Evolutionary conservation across 495 filamentous ascomycete species (phyloP), one percentile per base, ranked within the genome.

Genomic region (Annulohypoxylon nitens): DNA sequence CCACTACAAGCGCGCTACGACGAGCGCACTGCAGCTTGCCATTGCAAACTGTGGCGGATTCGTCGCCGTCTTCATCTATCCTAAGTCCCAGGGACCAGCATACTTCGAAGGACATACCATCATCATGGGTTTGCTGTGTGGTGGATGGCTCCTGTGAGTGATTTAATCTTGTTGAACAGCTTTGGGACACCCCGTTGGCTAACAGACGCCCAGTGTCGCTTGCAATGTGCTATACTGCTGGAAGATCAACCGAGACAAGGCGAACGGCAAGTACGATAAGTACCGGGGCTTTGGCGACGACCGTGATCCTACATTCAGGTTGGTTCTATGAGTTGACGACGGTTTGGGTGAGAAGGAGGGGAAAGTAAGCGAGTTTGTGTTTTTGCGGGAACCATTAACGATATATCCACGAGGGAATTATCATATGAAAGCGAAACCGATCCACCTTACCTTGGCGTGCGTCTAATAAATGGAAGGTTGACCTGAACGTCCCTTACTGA

Each of bases 241-340:
- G 61, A 92, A 91, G 77, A 83, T 91, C 47, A 93, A 93, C 75
- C 80, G 82, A 6, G 90, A 91, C 72, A 93, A 92, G 80, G 81
- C 75, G 23, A 81, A 74, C 4, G 90, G 90, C 14, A 91, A 91
- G 64, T 90, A 91, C 69, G 86, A 86, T 33, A 73, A 84, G 62
- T 92, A 84, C 68, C 79, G 78, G 26, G 88, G 87, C 3, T 88
- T 78, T 61, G 87, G 86, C 2, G 90, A 93, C 74, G 90, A 93
- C 67, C 85, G 90, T 47, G 88, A 93, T 64, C 90, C 90, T 0
- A 79, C 82, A 3, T 93, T 93, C 70, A 87, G 81, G 74, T 82
- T 91, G 80, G 81, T 92, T 36, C 73, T 92, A 55, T 92, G 79
- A 81, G 16, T 47, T 34, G 39, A 25, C n/a, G 54, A 10, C 23